Evolutionary conservation across 768 basidiomycete genomes (phyloP), one percentile per base, ranked within the genome.

Genomic region (Lactarius evosmus): DNA sequence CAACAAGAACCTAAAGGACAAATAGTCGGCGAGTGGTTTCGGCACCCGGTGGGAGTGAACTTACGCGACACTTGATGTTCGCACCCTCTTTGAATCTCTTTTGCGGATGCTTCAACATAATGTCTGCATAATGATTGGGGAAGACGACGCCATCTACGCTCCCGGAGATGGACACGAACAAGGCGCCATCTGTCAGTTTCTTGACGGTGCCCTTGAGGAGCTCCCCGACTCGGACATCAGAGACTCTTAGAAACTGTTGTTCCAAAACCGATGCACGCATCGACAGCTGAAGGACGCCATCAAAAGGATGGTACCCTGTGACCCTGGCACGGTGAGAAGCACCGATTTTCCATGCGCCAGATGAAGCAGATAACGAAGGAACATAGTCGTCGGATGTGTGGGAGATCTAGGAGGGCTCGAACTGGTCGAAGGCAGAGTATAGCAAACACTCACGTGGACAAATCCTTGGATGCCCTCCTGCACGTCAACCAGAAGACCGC

Each of bases 71-170:
- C 77, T 91, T 96, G 74, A 98, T 89, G 57, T 73, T 83, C 4
- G 82, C 80, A 29, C 95, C 95, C 25, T 82, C 77, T 71, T 93
- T 95, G 79, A 97, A 99, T 65, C 88, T 83, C 76, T 87, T 92
- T 49, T 93, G 86, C 11, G 96, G 96, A 72, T 98, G 91, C 72
- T 95, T 97, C 69, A 98, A 81, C n/a, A 78, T 73, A 70, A 98
- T 95, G 74, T 99, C 97, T 12, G 97, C 94, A 72, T 91, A 97
- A 72, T 98, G 97, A 65, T 86, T 84, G 0, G 95, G 95, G 91
- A 93, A 97, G 25, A 98, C 81, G 30, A 97, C 88, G 32, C 92
- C 97, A 71, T 97, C 93, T 34, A 98, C 86, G 64, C 83, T 91
- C 6, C 92, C 93, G 5, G 89, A 85, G 60, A 98, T 79, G 32